These are phyloP conservation scores for Penicillium sp. DNA, from an alignment of 2,329 filamentous ascomycete genomes.

Conservation along the genomic window DNA sequence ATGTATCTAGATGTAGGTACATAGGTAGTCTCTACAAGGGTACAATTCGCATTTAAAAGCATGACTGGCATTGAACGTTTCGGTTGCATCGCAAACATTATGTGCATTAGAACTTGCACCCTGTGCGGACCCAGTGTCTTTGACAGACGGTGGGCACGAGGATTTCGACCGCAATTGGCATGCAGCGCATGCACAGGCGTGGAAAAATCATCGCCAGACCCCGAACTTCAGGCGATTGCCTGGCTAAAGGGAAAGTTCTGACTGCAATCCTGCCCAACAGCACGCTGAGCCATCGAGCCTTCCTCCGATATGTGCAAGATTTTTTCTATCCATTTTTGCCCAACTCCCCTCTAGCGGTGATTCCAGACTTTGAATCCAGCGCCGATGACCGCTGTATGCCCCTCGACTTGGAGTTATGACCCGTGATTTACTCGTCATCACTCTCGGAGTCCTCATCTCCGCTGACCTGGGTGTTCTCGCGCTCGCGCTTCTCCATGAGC, in stretches of 20 bases:
- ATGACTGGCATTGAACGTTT: constrained; percentile 28
- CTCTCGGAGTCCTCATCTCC: constrained; percentile 96
- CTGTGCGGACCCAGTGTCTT: constrained; percentile 14
- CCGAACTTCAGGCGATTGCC: constrained; percentile 20
- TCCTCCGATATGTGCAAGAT: constrained; percentile 10
- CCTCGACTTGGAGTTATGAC: constrained; percentile 10
- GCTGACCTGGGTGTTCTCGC: constrained; percentile 96
- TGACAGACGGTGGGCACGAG: constrained; percentile 10
- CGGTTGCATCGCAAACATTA: constrained; percentile 30
- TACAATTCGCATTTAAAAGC: constrained; percentile 12
- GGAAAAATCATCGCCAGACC: constrained; percentile 17
- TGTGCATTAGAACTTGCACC: constrained; percentile 36
- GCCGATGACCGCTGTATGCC: constrained; percentile 16
- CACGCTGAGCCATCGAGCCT: constrained; percentile 21
- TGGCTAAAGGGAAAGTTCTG: constrained; percentile 19
- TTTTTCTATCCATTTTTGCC: constrained; percentile 23
- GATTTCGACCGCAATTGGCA: constrained; percentile 16
- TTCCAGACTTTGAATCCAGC: constrained; percentile 15
- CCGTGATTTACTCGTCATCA: constrained; percentile 61
- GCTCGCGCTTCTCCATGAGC: constrained; percentile 97
- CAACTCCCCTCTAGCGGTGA: constrained; percentile 13
- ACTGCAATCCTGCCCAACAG: constrained; percentile 20
- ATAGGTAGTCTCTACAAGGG: background rate
- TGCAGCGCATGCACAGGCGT: constrained; percentile 12
- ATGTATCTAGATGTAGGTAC: background rate